phyloP scores from a whole-genome alignment of 306 rosid species.

The Spatholobus suberectus region DNA sequence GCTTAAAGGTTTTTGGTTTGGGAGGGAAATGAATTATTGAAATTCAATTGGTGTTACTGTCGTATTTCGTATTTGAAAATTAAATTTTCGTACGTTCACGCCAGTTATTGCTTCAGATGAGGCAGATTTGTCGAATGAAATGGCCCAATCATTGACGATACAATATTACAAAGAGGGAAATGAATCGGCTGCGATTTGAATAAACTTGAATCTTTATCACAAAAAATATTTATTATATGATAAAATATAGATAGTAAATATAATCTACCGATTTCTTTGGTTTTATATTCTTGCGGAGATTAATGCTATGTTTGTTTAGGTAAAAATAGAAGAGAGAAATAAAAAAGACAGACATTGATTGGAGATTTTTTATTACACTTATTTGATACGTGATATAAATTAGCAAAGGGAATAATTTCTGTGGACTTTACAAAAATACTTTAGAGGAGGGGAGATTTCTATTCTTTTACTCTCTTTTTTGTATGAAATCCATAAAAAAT shows the following conservation, averaged over 20 bases:
- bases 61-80: constrained; percentile 20
- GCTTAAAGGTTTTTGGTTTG: not conserved
- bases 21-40: not conserved
- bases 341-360: not conserved
- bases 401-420: too few relatives aligned
- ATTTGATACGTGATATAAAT: too few relatives aligned
- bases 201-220: not conserved
- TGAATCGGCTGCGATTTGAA: not conserved
- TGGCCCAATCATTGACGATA: not conserved
- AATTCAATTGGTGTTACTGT: constrained; percentile 26
- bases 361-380: too few relatives aligned
- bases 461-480: too few relatives aligned
- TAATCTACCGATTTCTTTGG: not conserved
- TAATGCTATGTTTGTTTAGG: not conserved
- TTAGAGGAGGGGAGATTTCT: too few relatives aligned
- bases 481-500: too few relatives aligned
- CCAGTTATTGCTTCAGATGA: not conserved
- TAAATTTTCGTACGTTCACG: not conserved
- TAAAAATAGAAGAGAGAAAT: not conserved
- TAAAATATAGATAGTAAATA: not conserved
- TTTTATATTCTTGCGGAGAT: not conserved
- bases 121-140: constrained; percentile 3
- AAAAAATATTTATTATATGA: not conserved
- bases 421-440: too few relatives aligned
- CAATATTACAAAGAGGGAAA: not conserved